Evolutionary conservation across 2,329 filamentous ascomycete genomes (phyloP), one percentile per base, ranked within the genome.

Genomic region (Plectosphaerella cucumerina): DNA sequence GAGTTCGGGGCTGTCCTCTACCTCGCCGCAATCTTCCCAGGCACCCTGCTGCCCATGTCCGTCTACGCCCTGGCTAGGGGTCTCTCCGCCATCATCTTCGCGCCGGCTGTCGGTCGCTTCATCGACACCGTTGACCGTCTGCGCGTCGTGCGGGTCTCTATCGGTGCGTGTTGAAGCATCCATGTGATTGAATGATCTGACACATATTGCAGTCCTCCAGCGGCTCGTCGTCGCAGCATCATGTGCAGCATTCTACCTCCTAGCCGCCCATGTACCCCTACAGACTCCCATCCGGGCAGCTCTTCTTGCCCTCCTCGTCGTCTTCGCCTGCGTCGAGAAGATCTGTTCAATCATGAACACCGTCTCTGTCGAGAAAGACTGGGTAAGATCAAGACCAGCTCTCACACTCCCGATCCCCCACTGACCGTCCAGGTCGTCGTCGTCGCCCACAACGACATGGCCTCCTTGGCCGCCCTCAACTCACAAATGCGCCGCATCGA

Each of bases 341-440:
- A 65, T 89, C 9, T 75, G 73, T 14, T 75, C 83, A 1, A 74
- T 85, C 6, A 75, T 82, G 63, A 90, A 90, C 61, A 73, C 81
- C 1, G 79, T 90, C 1, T 74, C 87, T 0, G 76, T 91, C 0
- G 87, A 90, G 63, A 73, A 83, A 59, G 87, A 91, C 58, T 90
- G 87, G 86, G 76, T 82, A 56, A 17, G 60, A 50, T 10, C 26
- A 31, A 10, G 8, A 10, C 26, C 2, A 2, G 4, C 8, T 9
- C 5, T 5, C 6, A 4, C 14, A 15, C 4, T 11, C 14, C n/a
- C n/a, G n/a, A n/a, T n/a, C 21, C 42, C n/a, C 20, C 1, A 35
- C 2, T 11, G 12, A 1, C 9, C 2, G 1, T 11, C 6, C 20
- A 66, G 37, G 70, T 82, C 4, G 73, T 82, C 0, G 70, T 81